Percentiles rank a stretch among this genome's conserved stretches.
These are phyloP conservation scores for Pittosporum tobira DNA, from an alignment of 129 eudicot species.

Conservation along the genomic window DNA sequence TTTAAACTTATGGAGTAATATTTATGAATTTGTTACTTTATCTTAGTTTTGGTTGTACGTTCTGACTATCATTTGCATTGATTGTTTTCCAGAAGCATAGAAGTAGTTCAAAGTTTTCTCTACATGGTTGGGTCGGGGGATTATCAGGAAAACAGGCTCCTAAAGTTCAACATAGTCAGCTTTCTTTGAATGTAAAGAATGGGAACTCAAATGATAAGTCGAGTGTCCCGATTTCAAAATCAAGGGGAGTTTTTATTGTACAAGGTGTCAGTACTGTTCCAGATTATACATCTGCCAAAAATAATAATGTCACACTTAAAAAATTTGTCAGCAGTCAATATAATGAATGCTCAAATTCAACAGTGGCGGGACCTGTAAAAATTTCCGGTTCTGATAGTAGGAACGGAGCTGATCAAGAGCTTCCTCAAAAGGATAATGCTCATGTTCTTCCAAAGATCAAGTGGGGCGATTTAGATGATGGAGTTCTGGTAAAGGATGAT, in stretches of 20 bases:
- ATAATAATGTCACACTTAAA: constrained; percentile 32
- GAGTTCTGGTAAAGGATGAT: constrained; percentile 24
- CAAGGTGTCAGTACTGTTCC: constrained; percentile 12
- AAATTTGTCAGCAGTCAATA: constrained; percentile 46
- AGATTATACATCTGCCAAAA: constrained; percentile 10
- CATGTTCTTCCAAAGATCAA: constrained; percentile 49
- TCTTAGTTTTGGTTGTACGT: not conserved
- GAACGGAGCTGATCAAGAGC: constrained; percentile 15
- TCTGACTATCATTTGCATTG: not conserved
- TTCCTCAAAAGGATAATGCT: constrained; percentile 24
- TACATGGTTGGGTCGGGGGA: constrained; percentile 76
- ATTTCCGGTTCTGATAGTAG: constrained; percentile 10
- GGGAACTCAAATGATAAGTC: constrained; percentile 13
- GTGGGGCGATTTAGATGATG: constrained; percentile 85
- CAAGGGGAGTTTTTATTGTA: constrained; percentile 16
- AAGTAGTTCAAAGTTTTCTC: constrained; percentile 71
- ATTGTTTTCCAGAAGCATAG: constrained; percentile 67
- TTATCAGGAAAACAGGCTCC: constrained; percentile 40
- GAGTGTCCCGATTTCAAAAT: constrained; percentile 18
- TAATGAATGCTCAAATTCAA: constrained; percentile 16
- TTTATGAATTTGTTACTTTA: not conserved
- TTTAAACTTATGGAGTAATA: no score
- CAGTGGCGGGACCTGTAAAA: constrained; percentile 6
- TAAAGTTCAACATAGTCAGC: constrained; percentile 19
- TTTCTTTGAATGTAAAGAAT: constrained; percentile 17